phyloP scores from a whole-genome alignment of 2,329 filamentous ascomycete genomes.

The Nemania serpens region DNA sequence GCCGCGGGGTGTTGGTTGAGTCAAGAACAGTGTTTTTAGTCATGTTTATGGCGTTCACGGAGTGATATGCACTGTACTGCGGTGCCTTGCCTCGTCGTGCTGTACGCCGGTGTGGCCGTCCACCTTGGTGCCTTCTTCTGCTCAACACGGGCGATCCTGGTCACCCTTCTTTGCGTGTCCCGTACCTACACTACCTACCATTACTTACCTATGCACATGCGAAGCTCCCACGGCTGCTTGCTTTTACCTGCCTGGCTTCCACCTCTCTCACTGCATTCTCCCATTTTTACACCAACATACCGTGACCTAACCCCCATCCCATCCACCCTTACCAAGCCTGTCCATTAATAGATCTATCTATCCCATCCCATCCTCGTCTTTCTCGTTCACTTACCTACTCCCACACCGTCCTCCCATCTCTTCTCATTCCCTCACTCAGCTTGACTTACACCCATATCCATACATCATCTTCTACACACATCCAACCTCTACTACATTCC shows the following conservation, averaged over 20 bases:
- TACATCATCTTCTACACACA: conserved; percentile 12
- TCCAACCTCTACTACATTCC: conserved; percentile 1
- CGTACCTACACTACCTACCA: background rate
- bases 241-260: conserved; percentile 34
- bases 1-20: conserved; percentile 8
- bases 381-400: conserved; percentile 35
- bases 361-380: conserved; percentile 32
- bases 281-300: conserved; percentile 39
- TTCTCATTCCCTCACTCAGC: conserved; percentile 5
- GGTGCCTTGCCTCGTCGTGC: background rate
- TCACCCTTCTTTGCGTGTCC: conserved; percentile 28
- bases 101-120: conserved; percentile 8
- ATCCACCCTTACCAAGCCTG: conserved; percentile 30
- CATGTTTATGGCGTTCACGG: background rate
- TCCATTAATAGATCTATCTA: conserved; percentile 31
- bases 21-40: conserved; percentile 19
- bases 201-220: conserved; percentile 27
- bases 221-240: conserved; percentile 33
- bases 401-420: conserved; percentile 30
- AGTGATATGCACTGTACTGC: conserved; percentile 6
- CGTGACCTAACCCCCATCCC: conserved; percentile 27
- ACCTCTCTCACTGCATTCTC: conserved; percentile 29
- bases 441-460: conserved; percentile 13
- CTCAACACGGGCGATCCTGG: conserved; percentile 35
- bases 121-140: conserved; percentile 25